These are phyloP conservation scores for Cladophialophora immunda DNA, from an alignment of 2,329 filamentous ascomycete genomes.

Conservation along the genomic window DNA sequence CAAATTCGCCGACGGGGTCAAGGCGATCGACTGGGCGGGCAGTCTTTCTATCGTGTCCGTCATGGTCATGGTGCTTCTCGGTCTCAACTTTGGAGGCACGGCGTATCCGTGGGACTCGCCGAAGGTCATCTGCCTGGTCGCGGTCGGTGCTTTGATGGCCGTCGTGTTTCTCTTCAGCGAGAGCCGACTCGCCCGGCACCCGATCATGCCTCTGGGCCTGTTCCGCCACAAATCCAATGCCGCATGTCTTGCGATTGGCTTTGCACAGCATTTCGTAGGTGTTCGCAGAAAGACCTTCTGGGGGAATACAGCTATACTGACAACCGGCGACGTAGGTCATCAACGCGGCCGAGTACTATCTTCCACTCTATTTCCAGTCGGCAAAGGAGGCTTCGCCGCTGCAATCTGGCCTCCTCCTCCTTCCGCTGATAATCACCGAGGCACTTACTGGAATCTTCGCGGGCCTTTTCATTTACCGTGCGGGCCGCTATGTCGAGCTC, in stretches of 20 bases:
- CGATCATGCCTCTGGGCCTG: constrained; percentile 77
- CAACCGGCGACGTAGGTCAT: constrained; percentile 55
- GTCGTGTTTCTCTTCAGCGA: constrained; percentile 76
- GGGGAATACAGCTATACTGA: not conserved
- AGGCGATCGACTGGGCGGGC: constrained; percentile 64
- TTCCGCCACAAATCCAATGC: constrained; percentile 71
- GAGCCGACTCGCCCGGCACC: constrained; percentile 75
- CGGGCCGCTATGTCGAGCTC: constrained; percentile 57
- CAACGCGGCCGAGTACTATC: constrained; percentile 72
- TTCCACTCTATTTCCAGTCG: constrained; percentile 77
- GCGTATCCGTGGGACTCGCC: constrained; percentile 77
- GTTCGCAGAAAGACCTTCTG: too few species aligned
- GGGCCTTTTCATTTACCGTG: constrained; percentile 59
- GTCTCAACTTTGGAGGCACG: constrained; percentile 83
- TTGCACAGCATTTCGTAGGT: constrained; percentile 58
- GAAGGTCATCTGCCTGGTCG: constrained; percentile 76
- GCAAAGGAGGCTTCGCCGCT: constrained; percentile 69
- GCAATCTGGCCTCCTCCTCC: constrained; percentile 64
- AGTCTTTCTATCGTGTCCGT: constrained; percentile 73
- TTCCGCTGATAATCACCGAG: constrained; percentile 65
- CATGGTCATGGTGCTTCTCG: constrained; percentile 87
- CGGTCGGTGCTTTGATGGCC: constrained; percentile 72
- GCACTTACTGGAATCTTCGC: constrained; percentile 54
- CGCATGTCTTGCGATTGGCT: constrained; percentile 47
- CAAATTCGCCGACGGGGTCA: constrained; percentile 47